A percentile compares a stretch with the other conserved stretches of the same genome.
Evolutionary conservation across 352 stramenopile genomes (phyloP).

Genomic region (Pythium guiyangense): DNA sequence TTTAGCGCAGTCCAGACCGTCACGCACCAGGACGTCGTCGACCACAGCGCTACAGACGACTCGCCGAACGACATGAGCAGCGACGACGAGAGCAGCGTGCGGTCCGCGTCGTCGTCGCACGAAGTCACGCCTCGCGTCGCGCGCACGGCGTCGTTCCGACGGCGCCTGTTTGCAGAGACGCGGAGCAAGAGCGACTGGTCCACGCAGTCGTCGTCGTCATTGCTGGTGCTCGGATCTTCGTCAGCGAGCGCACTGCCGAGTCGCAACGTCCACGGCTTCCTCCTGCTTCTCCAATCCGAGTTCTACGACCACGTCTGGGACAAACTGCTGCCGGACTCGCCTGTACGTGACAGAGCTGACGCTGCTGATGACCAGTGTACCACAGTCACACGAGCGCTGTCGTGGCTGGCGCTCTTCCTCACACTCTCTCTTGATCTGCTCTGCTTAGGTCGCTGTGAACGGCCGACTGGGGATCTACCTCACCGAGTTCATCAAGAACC

Average conservation of each 20-base stretch:
- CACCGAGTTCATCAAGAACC: constrained; percentile 58
- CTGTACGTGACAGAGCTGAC: constrained; percentile 20
- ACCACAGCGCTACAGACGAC: constrained; percentile 26
- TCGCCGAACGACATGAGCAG: constrained; percentile 34
- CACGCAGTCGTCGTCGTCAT: too few species aligned
- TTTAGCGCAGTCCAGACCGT: constrained; percentile 45
- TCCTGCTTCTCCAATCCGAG: constrained; percentile 52
- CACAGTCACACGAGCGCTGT: too few species aligned
- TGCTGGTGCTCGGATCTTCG: background rate
- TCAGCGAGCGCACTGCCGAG: background rate
- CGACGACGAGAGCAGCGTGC: constrained; percentile 21
- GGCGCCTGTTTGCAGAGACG: constrained; percentile 5
- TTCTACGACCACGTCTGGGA: constrained; percentile 58
- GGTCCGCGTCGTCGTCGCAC: constrained; percentile 3
- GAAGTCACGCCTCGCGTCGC: constrained; percentile 8
- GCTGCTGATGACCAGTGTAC: background rate
- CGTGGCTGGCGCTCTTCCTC: too few species aligned
- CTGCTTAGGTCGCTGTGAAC: constrained; percentile 24
- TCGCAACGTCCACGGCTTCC: constrained; percentile 39
- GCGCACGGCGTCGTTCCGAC: constrained; percentile 11
- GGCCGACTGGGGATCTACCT: constrained; percentile 52
- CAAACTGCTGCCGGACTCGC: constrained; percentile 29
- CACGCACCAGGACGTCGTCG: constrained; percentile 26
- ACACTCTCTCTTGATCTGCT: constrained; percentile 4
- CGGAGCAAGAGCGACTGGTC: constrained; percentile 1